Percentiles rank a stretch among this genome's conserved stretches.
Conservation (phyloP, 805 yeast species). For the Pichia membranifaciens region DNA sequence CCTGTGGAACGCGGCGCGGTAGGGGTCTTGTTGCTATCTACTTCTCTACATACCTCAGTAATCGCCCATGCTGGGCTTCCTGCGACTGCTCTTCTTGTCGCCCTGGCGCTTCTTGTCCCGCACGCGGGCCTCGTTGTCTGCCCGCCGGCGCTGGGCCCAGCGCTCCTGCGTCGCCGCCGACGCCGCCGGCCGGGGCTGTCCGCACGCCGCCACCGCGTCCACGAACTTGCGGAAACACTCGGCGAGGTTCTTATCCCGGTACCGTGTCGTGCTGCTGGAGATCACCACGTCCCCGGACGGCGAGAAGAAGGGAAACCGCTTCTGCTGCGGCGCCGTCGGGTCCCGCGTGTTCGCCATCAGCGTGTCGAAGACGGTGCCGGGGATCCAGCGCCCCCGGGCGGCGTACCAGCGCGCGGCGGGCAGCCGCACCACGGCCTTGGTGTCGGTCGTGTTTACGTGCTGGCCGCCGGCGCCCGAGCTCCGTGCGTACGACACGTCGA, state of each 20-base stretch:
- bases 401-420: conserved; percentile 31
- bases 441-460: conserved; percentile 52
- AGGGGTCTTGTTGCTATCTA: no score
- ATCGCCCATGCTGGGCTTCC: conserved; percentile 17
- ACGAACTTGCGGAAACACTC: conserved; percentile 44
- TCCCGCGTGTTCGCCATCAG: conserved; percentile 23
- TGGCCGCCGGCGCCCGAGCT: conserved; percentile 60
- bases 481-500: conserved; percentile 40
- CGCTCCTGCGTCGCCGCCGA: conserved; percentile 35
- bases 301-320: conserved; percentile 26
- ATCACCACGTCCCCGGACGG: conserved; percentile 24
- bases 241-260: conserved; percentile 38
- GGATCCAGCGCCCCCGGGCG: conserved; percentile 42
- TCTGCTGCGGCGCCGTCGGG: conserved; percentile 12
- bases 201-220: conserved; percentile 35
- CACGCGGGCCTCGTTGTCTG: conserved; percentile 21
- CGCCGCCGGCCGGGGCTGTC: conserved; percentile 34
- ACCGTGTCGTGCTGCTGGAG: conserved; percentile 29
- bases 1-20: conserved; percentile 48
- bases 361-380: conserved; percentile 31
- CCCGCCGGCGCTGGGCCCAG: conserved; percentile 34
- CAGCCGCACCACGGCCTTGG: conserved; percentile 36
- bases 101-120: conserved; percentile 18
- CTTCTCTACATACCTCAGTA: conserved; percentile 7
- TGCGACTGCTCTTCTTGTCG: conserved; percentile 22